Conservation (phyloP, 495 filamentous ascomycete species). For the Xylaria nigripes region DNA sequence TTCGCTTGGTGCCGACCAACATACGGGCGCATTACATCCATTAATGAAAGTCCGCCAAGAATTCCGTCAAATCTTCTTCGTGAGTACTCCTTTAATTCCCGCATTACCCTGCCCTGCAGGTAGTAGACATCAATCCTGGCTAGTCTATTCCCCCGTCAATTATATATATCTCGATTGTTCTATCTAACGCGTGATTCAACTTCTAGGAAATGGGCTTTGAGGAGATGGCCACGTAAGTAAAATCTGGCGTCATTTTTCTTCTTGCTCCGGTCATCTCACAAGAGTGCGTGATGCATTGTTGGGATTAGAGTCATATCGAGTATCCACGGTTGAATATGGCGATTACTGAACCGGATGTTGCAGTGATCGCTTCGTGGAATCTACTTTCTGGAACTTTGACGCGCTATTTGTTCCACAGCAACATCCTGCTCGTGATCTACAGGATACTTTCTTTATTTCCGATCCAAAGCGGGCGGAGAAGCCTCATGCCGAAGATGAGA, state of each 20-base stretch:
- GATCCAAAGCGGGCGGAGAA: slow-evolving; percentile 71
- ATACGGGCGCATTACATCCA: slow-evolving; percentile 83
- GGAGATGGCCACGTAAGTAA: slow-evolving; percentile 73
- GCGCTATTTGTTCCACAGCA: slow-evolving; percentile 95
- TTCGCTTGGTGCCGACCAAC: slow-evolving; percentile 69
- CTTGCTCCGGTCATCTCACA: neutral
- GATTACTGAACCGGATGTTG: neutral
- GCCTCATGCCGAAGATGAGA: slow-evolving; percentile 46
- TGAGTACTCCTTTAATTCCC: neutral
- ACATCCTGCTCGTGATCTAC: slow-evolving; percentile 90
- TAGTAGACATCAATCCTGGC: neutral
- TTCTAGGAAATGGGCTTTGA: slow-evolving; percentile 62
- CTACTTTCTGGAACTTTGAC: slow-evolving; percentile 98
- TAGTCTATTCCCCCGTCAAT: neutral
- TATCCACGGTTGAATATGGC: neutral
- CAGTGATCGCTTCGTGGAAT: slow-evolving; percentile 61
- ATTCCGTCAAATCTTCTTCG: slow-evolving; percentile 96
- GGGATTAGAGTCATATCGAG: neutral
- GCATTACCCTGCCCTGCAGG: neutral
- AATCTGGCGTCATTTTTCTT: neutral
- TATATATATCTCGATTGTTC: neutral
- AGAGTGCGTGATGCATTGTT: neutral
- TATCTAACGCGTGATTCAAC: neutral
- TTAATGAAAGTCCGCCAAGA: slow-evolving; percentile 90
- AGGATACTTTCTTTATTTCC: slow-evolving; percentile 97